Base-by-base conservation (phyloP, 306 rosid species). In the Dicorynia guianensis region DNA sequence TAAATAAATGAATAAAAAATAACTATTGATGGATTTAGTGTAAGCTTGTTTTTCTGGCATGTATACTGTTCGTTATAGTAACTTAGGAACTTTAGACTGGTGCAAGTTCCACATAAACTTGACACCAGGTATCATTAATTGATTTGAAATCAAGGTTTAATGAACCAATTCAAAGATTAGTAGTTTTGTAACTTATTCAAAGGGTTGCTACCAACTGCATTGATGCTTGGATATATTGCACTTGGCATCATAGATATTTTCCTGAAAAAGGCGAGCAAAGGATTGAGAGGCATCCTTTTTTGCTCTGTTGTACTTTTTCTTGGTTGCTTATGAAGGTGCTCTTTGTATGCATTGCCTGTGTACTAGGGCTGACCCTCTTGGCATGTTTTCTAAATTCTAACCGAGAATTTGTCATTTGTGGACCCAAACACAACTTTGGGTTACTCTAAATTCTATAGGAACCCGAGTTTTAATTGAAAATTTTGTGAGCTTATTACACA, bases 61-160 rank as follows among this genome's bases (percentile, higher is more conserved):
- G 12, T 7, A 68, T 47, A 48, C 38, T 69, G 40, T 69, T 60
- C 62, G 35, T 17, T 69, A 52, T 14, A 13, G 34, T 47, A 33
- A n/a, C 64, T 42, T 17, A 66, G 62, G 72, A 52, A 35, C 62
- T 67, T 50, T 14, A 74, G 58, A 43, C 60, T 53, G 63, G 52
- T 60, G 47, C 52, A 30, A 49, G 54, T 52, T 52, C 53, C n/a
- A 39, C 43, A 52, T 59, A 59, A 68, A 42, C 49, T 67, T 18
- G 55, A 57, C 58, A 14, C 46, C 64, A 39, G n/a, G 14, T 55
- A 65, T 20, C 36, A 35, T 7, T 64, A 39, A 49, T 25, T 49
- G 5, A 4, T 18, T 49, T 14, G 18, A 46, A n/a, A 11, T 46
- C n/a, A 46, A 46, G 50, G n/a, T 0, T 46, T 13, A 46, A 13